phyloP scores from a whole-genome alignment of 2,329 filamentous ascomycete genomes.

The Epichloe gansuensis region DNA sequence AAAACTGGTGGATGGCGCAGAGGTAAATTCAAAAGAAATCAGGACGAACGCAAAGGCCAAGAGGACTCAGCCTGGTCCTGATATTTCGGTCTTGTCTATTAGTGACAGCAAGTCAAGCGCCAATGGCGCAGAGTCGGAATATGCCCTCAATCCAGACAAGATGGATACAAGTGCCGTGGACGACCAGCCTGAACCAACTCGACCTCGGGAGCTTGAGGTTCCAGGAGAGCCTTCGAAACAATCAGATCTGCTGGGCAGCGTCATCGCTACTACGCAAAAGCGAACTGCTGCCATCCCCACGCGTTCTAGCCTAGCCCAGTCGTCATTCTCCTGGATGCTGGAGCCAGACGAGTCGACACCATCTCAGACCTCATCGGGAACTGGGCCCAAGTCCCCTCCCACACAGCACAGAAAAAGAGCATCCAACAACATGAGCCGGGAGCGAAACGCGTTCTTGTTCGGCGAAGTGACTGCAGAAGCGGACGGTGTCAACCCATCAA shows the following conservation, averaged over 20 bases:
- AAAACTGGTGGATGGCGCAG: background rate
- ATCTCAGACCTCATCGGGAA: conserved; percentile 12
- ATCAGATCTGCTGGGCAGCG: background rate
- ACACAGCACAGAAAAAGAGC: conserved; percentile 26
- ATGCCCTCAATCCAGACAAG: background rate
- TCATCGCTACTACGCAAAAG: conserved; percentile 5
- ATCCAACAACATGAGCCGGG: conserved; percentile 33
- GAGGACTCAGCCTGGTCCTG: background rate
- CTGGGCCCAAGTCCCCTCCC: conserved; percentile 18
- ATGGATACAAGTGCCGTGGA: background rate
- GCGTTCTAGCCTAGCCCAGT: conserved; percentile 56
- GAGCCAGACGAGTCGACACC: conserved; percentile 35
- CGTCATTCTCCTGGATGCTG: conserved; percentile 71
- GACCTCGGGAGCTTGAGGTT: background rate
- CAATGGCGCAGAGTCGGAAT: background rate
- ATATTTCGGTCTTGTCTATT: background rate
- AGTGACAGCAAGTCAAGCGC: background rate
- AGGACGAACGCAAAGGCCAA: background rate
- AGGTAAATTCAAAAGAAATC: background rate
- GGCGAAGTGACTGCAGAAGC: conserved; percentile 34
- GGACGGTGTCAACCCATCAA: conserved; percentile 22
- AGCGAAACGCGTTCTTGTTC: conserved; percentile 47
- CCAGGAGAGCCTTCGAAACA: background rate
- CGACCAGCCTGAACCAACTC: background rate
- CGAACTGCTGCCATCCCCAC: conserved; percentile 37